These are phyloP conservation scores for Exophiala sp. DNA, from an alignment of 2,329 filamentous ascomycete genomes.

Conservation along the genomic window DNA sequence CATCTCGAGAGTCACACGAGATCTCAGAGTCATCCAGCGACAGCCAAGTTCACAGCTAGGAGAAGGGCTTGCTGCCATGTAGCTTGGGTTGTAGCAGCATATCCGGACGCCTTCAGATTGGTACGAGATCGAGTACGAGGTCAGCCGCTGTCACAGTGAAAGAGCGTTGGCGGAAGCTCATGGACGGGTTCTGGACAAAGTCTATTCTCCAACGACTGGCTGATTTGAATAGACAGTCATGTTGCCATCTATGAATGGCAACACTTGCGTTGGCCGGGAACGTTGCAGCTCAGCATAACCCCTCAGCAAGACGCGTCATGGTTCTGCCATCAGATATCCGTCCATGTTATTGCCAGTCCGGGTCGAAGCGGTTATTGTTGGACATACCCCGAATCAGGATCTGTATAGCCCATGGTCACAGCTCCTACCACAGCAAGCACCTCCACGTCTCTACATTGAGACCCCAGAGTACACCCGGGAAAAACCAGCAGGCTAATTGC, in stretches of 20 bases:
- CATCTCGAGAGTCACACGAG: background rate
- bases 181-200: background rate
- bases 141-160: background rate
- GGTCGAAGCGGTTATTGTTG: slow-evolving; percentile 3
- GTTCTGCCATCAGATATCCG: background rate
- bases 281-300: background rate
- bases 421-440: too few species aligned
- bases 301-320: background rate
- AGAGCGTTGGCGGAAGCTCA: background rate
- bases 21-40: background rate
- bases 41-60: background rate
- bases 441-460: too few species aligned
- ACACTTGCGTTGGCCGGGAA: background rate
- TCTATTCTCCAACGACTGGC: background rate
- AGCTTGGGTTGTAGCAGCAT: too few species aligned
- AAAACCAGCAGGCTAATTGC: too few species aligned
- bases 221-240: background rate
- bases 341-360: background rate
- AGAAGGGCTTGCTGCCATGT: too few species aligned
- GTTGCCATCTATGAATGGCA: background rate
- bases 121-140: background rate
- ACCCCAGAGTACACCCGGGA: too few species aligned
- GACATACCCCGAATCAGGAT: too few species aligned
- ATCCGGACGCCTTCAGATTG: too few species aligned
- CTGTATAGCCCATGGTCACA: too few species aligned